Base-by-base conservation (phyloP, 805 yeast species). In the Candida gorgasii region DNA sequence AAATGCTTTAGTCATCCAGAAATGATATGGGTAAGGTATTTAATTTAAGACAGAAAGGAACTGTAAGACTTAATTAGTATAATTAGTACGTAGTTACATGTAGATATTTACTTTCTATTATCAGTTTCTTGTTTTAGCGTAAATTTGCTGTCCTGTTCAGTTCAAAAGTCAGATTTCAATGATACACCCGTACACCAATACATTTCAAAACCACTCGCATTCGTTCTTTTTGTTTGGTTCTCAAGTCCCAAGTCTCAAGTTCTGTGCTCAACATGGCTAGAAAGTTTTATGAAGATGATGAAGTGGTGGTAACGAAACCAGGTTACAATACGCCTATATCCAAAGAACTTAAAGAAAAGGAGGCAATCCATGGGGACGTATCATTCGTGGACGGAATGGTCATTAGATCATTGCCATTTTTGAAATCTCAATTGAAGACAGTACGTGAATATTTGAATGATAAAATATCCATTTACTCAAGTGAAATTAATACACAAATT, bases 261-360 rank as follows among this genome's bases (percentile, higher is more conserved):
- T 29, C 17, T 4, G 36, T 22, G 27, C 24, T 33, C 24, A 47
- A 14, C 32, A 52, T 54, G 55, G 50, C 51, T 24, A 67, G 82
- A 58, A 59, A 68, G 1, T 79, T 79, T 51, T 79, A 79, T 49
- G 69, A 72, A 44, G 82, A 79, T 49, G 79, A 78, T 35, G 82
- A 75, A 48, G 61, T 57, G 14, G 58, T 66, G 23, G 48, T 65
- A n/a, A 66, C 75, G 32, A 70, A 69, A 23, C 83, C 83, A 1
- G 83, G 83, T 1, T 52, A 63, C 36, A 72, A 68, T 33, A 51
- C 61, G 40, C 59, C 60, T 23, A 72, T 73, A 33, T 45, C 67
- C n/a, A 44, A 49, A 9, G 67, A 62, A 18, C 58, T 74, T 51
- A 58, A 62, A 45, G 55, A 61, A 35, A 49, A 68, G 51, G 79